phyloP scores from a whole-genome alignment of 2,329 filamentous ascomycete species.

The Nemania sp. region DNA sequence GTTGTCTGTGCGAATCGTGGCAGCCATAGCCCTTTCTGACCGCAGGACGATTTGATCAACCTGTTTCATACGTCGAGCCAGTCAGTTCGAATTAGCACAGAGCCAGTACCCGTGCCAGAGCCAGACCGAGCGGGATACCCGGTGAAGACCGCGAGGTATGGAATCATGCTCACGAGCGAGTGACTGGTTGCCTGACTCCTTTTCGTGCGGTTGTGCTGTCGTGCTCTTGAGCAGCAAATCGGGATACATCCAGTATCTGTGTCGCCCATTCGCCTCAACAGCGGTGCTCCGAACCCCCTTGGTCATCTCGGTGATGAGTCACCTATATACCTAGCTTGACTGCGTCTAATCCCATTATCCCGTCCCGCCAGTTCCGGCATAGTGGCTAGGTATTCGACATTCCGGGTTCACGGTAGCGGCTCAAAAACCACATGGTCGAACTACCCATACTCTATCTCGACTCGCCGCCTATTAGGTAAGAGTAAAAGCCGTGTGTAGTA shows the following conservation, averaged over 20 bases:
- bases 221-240: background rate
- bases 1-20: constrained; percentile 17
- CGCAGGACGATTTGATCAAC: constrained; percentile 16
- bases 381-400: background rate
- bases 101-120: background rate
- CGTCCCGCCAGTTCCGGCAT: constrained; percentile 16
- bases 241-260: constrained; percentile 8
- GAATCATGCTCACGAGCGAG: background rate
- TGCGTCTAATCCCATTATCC: background rate
- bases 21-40: constrained; percentile 16
- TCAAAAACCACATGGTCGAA: constrained; percentile 9
- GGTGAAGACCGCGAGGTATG: constrained; percentile 17
- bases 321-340: background rate
- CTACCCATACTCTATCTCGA: background rate
- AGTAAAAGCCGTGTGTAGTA: background rate
- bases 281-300: constrained; percentile 15
- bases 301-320: constrained; percentile 21
- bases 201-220: too few species aligned
- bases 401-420: constrained; percentile 7
- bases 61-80: constrained; percentile 6
- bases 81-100: background rate
- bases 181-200: background rate
- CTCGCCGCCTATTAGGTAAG: too few species aligned
- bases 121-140: constrained; percentile 18
- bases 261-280: constrained; percentile 2